Evolutionary conservation across 2,329 filamentous ascomycete species (phyloP), one percentile per base, ranked within the genome.

Genomic region (Aspergillus calidoustus): DNA sequence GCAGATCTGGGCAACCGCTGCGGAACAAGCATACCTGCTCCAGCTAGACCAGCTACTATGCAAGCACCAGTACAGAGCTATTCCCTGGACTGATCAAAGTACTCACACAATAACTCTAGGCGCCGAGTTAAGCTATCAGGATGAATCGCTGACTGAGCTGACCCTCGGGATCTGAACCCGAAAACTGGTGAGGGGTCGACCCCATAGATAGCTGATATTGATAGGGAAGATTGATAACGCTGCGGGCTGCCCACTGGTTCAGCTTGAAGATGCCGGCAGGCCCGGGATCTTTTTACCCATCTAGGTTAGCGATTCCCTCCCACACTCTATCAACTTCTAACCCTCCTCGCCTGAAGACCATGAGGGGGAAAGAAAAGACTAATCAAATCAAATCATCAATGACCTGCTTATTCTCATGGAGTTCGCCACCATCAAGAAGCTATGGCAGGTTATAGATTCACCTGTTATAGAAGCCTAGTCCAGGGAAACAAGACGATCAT

Each of bases 271-370:
- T 15, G 9, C 4, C 34, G 13, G 13, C 25, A n/a, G 25, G 43
- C 19, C 34, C 63, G 54, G 67, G 67, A 68, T 64, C 60, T 19
- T 62, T 66, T 69, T 68, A 50, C 67, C 66, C 46, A 28, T 62
- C 64, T 49, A 54, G 64, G 67, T 62, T 69, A 69, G 63, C 48
- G 31, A 59, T 68, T 68, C 65, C 61, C 47, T 48, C 13, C 30
- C 28, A 34, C 13, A 28, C 22, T 25, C 53, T 7, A 41, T 41
- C 34, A 13, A 22, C 44, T 3, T 22, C 44, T 17, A 22, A 47
- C 9, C 23, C n/a, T 28, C 23, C 44, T 47, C 23, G 17, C 44
- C 23, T 47, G 44, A 47, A 47, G 44, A 25, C 23, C 9, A 25
- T 47, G 23, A 25, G n/a, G 44, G 44, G 44, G 44, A 47, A 22